A percentile compares a stretch with the other conserved stretches of the same genome.
These are phyloP conservation scores for Ustilago curta DNA, from an alignment of 1,284 basidiomycete genomes.

Conservation along the genomic window DNA sequence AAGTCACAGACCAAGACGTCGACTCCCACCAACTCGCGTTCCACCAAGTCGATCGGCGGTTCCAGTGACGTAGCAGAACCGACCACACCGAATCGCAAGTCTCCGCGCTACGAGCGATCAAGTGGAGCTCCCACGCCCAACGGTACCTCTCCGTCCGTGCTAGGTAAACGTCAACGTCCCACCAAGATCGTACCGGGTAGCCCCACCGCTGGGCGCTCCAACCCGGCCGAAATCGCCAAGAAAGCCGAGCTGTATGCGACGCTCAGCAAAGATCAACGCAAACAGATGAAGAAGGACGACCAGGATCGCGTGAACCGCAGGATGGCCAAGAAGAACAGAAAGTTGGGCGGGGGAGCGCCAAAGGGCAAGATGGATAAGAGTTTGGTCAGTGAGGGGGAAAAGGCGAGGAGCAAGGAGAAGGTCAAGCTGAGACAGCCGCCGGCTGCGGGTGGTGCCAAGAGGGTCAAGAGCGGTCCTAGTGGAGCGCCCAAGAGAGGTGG, in stretches of 20 bases:
- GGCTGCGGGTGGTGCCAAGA: conserved; percentile 14
- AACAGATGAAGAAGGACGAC: conserved; percentile 60
- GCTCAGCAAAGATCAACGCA: conserved; percentile 59
- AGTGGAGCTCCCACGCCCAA: conserved; percentile 66
- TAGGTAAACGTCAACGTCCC: conserved; percentile 7
- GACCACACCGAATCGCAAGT: conserved; percentile 32
- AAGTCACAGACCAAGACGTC: conserved; percentile 51
- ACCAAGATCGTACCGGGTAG: conserved; percentile 28
- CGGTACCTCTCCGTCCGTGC: conserved; percentile 56
- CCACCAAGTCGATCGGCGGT: conserved; percentile 1
- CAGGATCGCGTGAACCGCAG: conserved; percentile 55
- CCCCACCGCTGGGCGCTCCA: conserved; percentile 11
- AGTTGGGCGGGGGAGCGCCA: conserved; percentile 23
- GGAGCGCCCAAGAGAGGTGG: neutral
- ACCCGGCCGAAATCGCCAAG: conserved; percentile 22
- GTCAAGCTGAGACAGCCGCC: conserved; percentile 40
- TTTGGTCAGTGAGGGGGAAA: conserved; percentile 36
- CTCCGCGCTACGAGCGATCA: conserved; percentile 44
- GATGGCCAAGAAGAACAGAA: conserved; percentile 64
- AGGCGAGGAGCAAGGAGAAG: conserved; percentile 43
- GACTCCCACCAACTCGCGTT: neutral
- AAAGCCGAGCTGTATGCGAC: conserved; percentile 53
- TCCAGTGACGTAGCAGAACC: conserved; percentile 11
- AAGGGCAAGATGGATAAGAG: conserved; percentile 16
- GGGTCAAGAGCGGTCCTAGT: conserved; percentile 21